Percentiles rank a stretch among this genome's conserved stretches.
phyloP scores from a whole-genome alignment of 2,329 filamentous ascomycete species.

The Diaporthe sp. region DNA sequence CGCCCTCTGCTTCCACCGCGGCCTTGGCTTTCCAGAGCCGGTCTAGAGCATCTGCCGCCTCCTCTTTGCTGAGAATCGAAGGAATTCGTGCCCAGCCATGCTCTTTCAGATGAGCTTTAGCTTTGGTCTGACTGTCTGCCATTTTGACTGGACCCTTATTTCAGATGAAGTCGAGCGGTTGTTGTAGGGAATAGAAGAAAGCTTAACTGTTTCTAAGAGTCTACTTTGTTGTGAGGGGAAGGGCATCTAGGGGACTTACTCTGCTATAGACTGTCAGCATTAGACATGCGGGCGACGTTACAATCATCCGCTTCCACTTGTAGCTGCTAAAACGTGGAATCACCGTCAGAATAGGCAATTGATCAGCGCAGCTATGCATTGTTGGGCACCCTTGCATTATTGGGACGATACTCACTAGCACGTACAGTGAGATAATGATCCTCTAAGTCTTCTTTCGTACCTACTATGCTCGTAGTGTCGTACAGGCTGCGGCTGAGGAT shows the following conservation, averaged over 20 bases:
- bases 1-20: constrained; percentile 33
- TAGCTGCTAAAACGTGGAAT: neutral
- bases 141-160: neutral
- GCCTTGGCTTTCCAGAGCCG: constrained; percentile 38
- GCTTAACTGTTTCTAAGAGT: too few species aligned
- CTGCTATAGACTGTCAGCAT: too few species aligned
- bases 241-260: neutral
- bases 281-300: neutral
- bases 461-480: too few species aligned
- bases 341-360: neutral
- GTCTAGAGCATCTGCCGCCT: constrained; percentile 32
- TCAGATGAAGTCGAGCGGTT: neutral
- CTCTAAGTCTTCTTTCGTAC: too few species aligned
- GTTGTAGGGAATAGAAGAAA: neutral
- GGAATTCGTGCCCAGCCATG: constrained; percentile 38
- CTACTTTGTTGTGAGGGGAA: neutral
- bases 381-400: neutral
- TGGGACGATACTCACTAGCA: neutral
- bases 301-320: neutral
- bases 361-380: neutral
- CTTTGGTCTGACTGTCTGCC: neutral
- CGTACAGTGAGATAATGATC: too few species aligned
- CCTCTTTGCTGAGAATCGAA: constrained; percentile 36
- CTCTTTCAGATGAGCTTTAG: constrained; percentile 38
- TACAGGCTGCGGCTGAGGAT: too few species aligned